These are phyloP conservation scores for Geotrichum australiense DNA, from an alignment of 1,139 yeast species.

Conservation along the genomic window DNA sequence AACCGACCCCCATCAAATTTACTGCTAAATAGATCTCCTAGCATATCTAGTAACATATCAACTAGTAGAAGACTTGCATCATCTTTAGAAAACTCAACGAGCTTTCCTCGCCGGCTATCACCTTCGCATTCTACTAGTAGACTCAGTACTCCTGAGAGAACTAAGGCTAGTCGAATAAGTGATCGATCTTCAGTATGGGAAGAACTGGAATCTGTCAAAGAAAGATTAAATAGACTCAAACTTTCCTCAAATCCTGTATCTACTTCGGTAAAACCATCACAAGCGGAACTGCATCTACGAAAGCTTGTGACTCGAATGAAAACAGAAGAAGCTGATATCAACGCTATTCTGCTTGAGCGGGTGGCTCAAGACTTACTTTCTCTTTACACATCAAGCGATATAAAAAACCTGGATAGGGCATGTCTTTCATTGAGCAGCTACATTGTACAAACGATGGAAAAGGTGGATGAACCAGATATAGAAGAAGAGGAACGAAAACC, in stretches of 20 bases:
- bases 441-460: constrained; percentile 11
- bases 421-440: constrained; percentile 11
- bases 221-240: constrained; percentile 11
- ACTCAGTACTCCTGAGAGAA: too few relatives aligned
- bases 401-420: constrained; percentile 7
- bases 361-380: constrained; percentile 11
- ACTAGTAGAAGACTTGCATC: too few relatives aligned
- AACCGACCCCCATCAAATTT: too few relatives aligned
- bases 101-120: too few relatives aligned
- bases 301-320: constrained; percentile 8
- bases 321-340: constrained; percentile 1
- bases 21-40: too few relatives aligned
- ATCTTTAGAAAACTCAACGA: too few relatives aligned
- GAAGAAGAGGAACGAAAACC: neutral
- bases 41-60: too few relatives aligned
- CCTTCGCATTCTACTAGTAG: too few relatives aligned
- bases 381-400: constrained; percentile 4
- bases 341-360: constrained; percentile 9
- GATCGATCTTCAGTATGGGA: constrained; percentile 13
- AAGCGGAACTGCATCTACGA: constrained; percentile 10
- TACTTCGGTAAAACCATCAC: constrained; percentile 2
- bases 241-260: neutral
- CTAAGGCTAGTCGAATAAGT: too few relatives aligned
- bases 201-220: constrained; percentile 13
- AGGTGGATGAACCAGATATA: neutral